A percentile compares a stretch with the other conserved stretches of the same genome.
Evolutionary conservation across 164 flowering plant species (phyloP).

Genomic region (Dillenia suffruticosa): DNA sequence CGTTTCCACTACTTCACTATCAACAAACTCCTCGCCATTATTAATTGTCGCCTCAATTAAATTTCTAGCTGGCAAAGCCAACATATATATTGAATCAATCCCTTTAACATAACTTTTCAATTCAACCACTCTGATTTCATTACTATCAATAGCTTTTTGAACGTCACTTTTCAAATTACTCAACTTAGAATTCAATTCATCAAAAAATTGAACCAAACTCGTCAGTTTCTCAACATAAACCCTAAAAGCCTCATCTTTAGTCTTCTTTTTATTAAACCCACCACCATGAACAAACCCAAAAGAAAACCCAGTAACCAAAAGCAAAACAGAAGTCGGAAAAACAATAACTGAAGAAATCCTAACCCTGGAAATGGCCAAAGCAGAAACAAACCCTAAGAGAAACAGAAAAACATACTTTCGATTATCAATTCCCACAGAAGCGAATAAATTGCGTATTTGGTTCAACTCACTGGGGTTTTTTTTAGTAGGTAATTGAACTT

Average conservation of each 20-base stretch:
- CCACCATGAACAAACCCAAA: conserved; percentile 59
- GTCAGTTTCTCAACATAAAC: conserved; percentile 37
- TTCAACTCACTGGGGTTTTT: conserved; percentile 42
- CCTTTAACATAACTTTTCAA: conserved; percentile 34
- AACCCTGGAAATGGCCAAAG: conserved; percentile 65
- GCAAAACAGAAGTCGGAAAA: conserved; percentile 63
- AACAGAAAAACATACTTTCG: conserved; percentile 53
- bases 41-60: conserved; percentile 26
- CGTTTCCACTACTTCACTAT: conserved; percentile 17
- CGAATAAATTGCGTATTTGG: conserved; percentile 38
- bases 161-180: conserved; percentile 35
- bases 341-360: conserved; percentile 55
- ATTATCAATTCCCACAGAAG: conserved; percentile 61
- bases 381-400: conserved; percentile 62
- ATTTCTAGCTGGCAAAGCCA: conserved; percentile 27
- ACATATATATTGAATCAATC: conserved; percentile 30
- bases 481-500: conserved; percentile 19
- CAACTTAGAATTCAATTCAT: conserved; percentile 38
- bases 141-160: conserved; percentile 29
- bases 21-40: conserved; percentile 17
- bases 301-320: conserved; percentile 69
- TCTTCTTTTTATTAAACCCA: conserved; percentile 16
- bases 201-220: conserved; percentile 31
- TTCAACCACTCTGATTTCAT: conserved; percentile 33
- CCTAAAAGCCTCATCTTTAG: conserved; percentile 31